Percentiles rank a stretch among this genome's conserved stretches.
These are phyloP conservation scores for Metrosideros polymorpha DNA, from an alignment of 441 rosid genomes.

Conservation along the genomic window DNA sequence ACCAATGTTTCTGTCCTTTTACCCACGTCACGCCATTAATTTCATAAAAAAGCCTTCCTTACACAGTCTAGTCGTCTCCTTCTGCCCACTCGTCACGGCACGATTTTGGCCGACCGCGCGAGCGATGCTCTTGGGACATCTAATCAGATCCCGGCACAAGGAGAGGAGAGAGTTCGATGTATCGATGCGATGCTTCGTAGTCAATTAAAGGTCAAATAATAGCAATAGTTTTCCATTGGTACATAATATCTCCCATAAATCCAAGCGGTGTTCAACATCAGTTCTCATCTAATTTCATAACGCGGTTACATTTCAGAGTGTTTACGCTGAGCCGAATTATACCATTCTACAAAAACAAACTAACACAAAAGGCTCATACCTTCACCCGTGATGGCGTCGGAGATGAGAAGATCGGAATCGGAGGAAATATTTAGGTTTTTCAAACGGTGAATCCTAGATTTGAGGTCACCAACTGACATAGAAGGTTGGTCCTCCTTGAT, in stretches of 20 bases:
- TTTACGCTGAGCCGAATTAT: neutral
- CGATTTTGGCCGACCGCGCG: neutral
- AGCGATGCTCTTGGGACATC: neutral
- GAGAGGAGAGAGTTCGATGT: neutral
- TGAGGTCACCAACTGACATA: slow-evolving; percentile 28
- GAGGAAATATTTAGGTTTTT: slow-evolving; percentile 25
- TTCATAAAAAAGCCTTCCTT: neutral
- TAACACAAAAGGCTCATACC: slow-evolving; percentile 5
- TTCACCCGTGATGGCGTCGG: slow-evolving; percentile 24
- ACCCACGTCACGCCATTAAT: neutral
- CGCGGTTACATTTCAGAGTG: neutral
- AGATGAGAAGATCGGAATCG: slow-evolving; percentile 30
- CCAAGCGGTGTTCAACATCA: neutral
- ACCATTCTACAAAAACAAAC: neutral
- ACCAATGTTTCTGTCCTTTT: neutral
- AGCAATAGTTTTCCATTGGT: no score
- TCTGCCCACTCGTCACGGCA: neutral
- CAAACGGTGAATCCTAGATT: slow-evolving; percentile 16
- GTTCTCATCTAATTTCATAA: neutral
- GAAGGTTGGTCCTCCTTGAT: slow-evolving; percentile 20
- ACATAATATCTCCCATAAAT: neutral
- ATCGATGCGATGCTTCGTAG: neutral
- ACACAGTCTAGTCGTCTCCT: neutral
- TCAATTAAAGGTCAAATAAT: neutral
- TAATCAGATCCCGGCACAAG: neutral